A percentile compares a stretch with the other conserved stretches of the same genome.
These are phyloP conservation scores for Fraxinus americana DNA, from an alignment of 257 asterid genomes.

Conservation along the genomic window DNA sequence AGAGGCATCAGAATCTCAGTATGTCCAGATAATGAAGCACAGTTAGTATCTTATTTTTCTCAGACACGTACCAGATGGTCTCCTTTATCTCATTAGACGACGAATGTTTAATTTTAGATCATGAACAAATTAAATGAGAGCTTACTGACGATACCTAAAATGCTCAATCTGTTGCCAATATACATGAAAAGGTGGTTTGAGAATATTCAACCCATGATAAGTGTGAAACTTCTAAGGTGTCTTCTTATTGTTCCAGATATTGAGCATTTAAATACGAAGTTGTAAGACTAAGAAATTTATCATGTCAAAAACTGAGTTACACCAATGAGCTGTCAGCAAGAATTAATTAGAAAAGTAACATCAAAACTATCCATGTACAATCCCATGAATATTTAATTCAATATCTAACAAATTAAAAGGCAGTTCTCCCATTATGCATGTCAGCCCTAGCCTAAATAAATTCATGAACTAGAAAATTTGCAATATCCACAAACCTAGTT, in stretches of 20 bases:
- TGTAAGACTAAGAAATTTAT: neutral
- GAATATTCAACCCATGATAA: neutral
- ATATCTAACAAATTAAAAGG: neutral
- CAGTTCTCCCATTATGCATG: neutral
- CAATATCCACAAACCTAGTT: neutral
- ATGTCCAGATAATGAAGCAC: neutral
- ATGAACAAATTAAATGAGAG: neutral
- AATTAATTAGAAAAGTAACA: neutral
- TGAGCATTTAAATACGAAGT: neutral
- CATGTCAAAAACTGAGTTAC: neutral
- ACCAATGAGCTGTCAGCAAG: neutral
- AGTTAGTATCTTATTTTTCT: neutral
- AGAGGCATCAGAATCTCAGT: neutral
- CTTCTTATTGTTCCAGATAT: neutral
- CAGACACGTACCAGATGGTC: neutral
- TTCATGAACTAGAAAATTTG: too few relatives aligned
- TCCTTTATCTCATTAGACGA: neutral
- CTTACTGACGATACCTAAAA: neutral
- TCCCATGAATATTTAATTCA: neutral
- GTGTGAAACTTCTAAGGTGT: neutral
- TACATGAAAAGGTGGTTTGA: neutral
- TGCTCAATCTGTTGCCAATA: neutral
- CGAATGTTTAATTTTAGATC: neutral
- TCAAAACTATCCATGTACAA: neutral
- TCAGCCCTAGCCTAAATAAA: neutral